Evolutionary conservation across 768 basidiomycete species (phyloP).

Genomic region (Collybiopsis confluens): DNA sequence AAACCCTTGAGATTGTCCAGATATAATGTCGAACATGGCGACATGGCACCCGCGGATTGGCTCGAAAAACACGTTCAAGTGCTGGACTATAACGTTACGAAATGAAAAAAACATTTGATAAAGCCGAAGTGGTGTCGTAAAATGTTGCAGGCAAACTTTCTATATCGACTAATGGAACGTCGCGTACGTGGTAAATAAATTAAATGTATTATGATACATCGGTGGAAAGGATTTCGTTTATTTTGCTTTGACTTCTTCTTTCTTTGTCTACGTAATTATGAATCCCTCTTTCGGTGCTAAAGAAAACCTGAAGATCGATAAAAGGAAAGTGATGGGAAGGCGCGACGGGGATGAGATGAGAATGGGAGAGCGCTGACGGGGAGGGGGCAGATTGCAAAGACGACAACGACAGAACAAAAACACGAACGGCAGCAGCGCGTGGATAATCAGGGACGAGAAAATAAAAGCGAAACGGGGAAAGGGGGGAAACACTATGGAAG

Average conservation of each 20-base stretch:
- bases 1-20: not conserved
- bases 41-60: not conserved
- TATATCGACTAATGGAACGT: not conserved
- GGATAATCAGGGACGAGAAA: not conserved
- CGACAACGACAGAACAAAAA: constrained; percentile 7
- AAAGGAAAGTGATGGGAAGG: not conserved
- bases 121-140: too few relatives aligned
- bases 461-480: not conserved
- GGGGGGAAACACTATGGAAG: not conserved
- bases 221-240: constrained; percentile 7
- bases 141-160: too few relatives aligned
- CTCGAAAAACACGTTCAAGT: constrained; percentile 1
- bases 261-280: constrained; percentile 6
- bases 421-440: constrained; percentile 8
- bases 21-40: not conserved
- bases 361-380: not conserved
- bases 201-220: constrained; percentile 10
- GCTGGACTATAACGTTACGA: not conserved
- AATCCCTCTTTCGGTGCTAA: constrained; percentile 3
- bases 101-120: not conserved
- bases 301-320: not conserved
- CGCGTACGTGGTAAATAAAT: constrained; percentile 3
- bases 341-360: not conserved
- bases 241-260: constrained; percentile 6
- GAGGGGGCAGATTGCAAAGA: constrained; percentile 5